Conservation (phyloP, 768 basidiomycete genomes). For the Lactarius akahatsu region DNA sequence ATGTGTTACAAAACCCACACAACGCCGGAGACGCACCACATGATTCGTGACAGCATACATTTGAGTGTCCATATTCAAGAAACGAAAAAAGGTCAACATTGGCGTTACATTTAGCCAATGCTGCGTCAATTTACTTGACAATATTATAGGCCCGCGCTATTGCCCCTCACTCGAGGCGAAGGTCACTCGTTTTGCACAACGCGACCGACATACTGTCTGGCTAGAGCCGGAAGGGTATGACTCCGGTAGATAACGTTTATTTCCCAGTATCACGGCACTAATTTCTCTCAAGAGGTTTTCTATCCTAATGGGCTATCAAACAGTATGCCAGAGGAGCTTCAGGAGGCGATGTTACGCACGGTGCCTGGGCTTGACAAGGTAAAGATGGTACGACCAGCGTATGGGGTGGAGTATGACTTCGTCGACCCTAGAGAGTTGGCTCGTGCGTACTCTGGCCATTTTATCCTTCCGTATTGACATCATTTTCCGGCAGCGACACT, state of each 20-base stretch:
- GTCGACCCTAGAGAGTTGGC: slow-evolving; percentile 81
- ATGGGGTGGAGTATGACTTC: slow-evolving; percentile 92
- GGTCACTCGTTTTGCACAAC: slow-evolving; percentile 73
- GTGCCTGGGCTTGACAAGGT: slow-evolving; percentile 84
- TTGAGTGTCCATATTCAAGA: slow-evolving; percentile 84
- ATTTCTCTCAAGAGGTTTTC: slow-evolving; percentile 57
- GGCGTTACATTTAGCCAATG: neutral
- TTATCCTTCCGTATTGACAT: neutral
- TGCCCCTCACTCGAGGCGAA: slow-evolving; percentile 91
- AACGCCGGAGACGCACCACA: slow-evolving; percentile 65
- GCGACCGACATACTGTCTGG: slow-evolving; percentile 74
- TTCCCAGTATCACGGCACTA: neutral
- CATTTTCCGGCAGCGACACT: slow-evolving; percentile 47
- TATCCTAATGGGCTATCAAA: slow-evolving; percentile 91
- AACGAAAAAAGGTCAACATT: slow-evolving; percentile 67
- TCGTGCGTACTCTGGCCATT: slow-evolving; percentile 45
- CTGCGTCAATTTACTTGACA: neutral
- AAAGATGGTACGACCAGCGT: slow-evolving; percentile 80
- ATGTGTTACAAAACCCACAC: slow-evolving; percentile 72
- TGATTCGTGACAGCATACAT: slow-evolving; percentile 76
- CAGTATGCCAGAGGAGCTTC: slow-evolving; percentile 82
- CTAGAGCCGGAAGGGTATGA: slow-evolving; percentile 92
- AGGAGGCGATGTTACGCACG: slow-evolving; percentile 79
- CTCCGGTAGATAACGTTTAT: slow-evolving; percentile 51
- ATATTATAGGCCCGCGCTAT: slow-evolving; percentile 72